phyloP scores from a whole-genome alignment of 1,139 yeast genomes.

The Taphrina confusa region DNA sequence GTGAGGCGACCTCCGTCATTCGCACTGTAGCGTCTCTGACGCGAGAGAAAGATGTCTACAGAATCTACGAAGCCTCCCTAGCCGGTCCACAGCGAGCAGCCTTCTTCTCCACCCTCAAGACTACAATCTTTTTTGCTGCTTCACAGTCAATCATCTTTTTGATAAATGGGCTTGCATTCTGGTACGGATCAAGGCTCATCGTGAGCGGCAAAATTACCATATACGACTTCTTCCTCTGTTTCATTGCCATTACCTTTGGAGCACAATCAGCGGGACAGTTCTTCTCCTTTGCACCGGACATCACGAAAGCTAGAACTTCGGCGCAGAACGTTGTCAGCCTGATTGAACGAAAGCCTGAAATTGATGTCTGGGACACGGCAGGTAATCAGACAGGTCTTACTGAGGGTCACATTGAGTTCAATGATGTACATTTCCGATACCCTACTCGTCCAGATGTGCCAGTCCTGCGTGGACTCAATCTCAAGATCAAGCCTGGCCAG shows the following conservation, averaged over 20 bases:
- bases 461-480: slow-evolving; percentile 67
- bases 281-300: slow-evolving; percentile 55
- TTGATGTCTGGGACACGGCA: slow-evolving; percentile 52
- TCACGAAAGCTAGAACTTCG: slow-evolving; percentile 61
- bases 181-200: slow-evolving; percentile 43
- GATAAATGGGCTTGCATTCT: slow-evolving; percentile 43
- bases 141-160: slow-evolving; percentile 42
- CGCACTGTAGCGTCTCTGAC: slow-evolving; percentile 58
- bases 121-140: slow-evolving; percentile 47
- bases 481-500: slow-evolving; percentile 73
- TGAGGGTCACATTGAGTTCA: slow-evolving; percentile 54
- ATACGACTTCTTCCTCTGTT: slow-evolving; percentile 51
- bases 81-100: slow-evolving; percentile 54
- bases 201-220: slow-evolving; percentile 39
- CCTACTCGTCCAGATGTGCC: slow-evolving; percentile 78
- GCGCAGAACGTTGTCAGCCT: slow-evolving; percentile 55
- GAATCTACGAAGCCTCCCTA: slow-evolving; percentile 55
- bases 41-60: slow-evolving; percentile 57
- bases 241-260: slow-evolving; percentile 51
- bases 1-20: slow-evolving; percentile 54
- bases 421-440: slow-evolving; percentile 69
- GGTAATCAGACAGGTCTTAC: slow-evolving; percentile 43
- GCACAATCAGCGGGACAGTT: slow-evolving; percentile 52
- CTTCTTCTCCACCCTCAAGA: slow-evolving; percentile 55
- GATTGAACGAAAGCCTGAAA: slow-evolving; percentile 53